These are phyloP conservation scores for Neocallimastix lanati DNA, from an alignment of 192 early-diverging fungal genomes.

Conservation along the genomic window DNA sequence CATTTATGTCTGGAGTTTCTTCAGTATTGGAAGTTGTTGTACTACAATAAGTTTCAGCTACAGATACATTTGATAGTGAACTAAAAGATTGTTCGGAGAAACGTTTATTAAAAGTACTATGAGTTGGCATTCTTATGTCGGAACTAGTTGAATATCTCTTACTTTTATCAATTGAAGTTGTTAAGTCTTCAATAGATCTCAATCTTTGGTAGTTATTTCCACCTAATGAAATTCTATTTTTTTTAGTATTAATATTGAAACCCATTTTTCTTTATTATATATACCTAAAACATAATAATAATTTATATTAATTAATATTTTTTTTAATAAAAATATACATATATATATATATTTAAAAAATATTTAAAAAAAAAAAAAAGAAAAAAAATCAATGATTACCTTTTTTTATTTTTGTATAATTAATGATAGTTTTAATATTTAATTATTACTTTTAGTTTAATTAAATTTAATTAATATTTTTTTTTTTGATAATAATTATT, in stretches of 20 bases:
- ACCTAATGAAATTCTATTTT: background rate
- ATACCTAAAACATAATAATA: background rate
- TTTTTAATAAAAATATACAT: too few species aligned
- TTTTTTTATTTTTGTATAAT: too few species aligned
- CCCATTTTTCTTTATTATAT: background rate
- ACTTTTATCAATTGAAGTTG: background rate
- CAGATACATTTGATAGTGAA: background rate
- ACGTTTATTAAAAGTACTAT: background rate
- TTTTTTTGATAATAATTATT: too few species aligned
- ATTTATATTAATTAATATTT: too few species aligned
- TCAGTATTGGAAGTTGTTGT: background rate
- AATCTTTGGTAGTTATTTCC: background rate
- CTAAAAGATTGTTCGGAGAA: background rate
- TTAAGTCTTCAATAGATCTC: background rate
- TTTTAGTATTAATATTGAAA: background rate
- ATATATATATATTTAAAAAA: too few species aligned
- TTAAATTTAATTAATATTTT: too few species aligned
- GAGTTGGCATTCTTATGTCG: background rate
- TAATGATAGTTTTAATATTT: too few species aligned
- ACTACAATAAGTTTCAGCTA: background rate
- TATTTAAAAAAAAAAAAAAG: too few species aligned
- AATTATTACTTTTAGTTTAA: too few species aligned
- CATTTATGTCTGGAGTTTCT: background rate
- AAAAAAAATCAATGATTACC: too few species aligned
- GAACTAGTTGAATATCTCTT: background rate